These are phyloP conservation scores for Acacia crassicarpa DNA, from an alignment of 306 rosid species.

Conservation along the genomic window DNA sequence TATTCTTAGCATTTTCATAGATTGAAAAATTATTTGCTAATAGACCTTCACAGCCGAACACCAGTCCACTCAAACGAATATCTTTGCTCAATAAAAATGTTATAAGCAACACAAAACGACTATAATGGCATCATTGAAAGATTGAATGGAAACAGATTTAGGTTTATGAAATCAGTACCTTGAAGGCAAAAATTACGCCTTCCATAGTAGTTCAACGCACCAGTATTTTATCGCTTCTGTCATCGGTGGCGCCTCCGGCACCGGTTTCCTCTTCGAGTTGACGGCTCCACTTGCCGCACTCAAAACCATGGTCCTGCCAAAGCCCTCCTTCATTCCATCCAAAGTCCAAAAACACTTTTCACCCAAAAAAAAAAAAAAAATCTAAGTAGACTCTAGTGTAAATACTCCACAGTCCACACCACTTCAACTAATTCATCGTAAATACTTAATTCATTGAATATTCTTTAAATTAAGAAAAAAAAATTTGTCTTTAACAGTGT, in stretches of 20 bases:
- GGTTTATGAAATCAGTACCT: background rate
- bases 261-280: background rate
- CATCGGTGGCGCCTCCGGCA: background rate
- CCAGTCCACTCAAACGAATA: background rate
- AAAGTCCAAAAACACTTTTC: too few relatives aligned
- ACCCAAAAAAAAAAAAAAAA: too few relatives aligned
- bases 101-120: background rate
- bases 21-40: background rate
- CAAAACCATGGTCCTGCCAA: background rate
- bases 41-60: background rate
- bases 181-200: background rate
- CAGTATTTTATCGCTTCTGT: background rate
- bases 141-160: background rate
- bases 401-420: too few relatives aligned
- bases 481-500: too few relatives aligned
- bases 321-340: background rate
- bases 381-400: too few relatives aligned
- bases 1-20: background rate
- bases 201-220: too few relatives aligned
- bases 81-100: background rate
- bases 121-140: background rate
- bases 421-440: too few relatives aligned
- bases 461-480: too few relatives aligned
- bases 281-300: background rate
- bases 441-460: too few relatives aligned